Conservation (phyloP, 2,329 filamentous ascomycete genomes). For the Diplodia corticola region DNA sequence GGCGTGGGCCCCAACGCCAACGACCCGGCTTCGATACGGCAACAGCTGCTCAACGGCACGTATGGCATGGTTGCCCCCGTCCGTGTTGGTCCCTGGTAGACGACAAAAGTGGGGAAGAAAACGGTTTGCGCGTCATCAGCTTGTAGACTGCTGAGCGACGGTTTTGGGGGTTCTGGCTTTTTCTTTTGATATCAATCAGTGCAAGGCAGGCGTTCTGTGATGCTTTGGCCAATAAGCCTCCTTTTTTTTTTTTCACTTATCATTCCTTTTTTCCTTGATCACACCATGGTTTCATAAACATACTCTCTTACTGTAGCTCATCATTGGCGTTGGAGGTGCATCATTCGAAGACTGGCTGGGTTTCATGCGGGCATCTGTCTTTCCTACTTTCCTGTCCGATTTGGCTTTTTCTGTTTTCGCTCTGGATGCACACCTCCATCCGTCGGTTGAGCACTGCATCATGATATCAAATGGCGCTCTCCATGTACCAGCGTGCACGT, state of each 20-base stretch:
- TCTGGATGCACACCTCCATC: slow-evolving; percentile 1
- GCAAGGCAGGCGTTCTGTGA: slow-evolving; percentile 12
- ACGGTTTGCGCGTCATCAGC: neutral
- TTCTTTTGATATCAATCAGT: slow-evolving; percentile 14
- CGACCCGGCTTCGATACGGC: slow-evolving; percentile 39
- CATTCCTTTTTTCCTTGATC: neutral
- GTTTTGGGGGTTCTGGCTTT: slow-evolving; percentile 5
- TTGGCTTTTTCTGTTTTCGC: neutral
- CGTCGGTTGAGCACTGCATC: slow-evolving; percentile 17
- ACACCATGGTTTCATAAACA: neutral
- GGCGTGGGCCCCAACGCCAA: slow-evolving; percentile 23
- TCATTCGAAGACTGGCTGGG: slow-evolving; percentile 9
- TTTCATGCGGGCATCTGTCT: slow-evolving; percentile 1
- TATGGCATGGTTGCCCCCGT: slow-evolving; percentile 56
- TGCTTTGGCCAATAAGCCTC: slow-evolving; percentile 1
- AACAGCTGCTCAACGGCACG: slow-evolving; percentile 57
- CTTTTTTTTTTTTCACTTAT: neutral
- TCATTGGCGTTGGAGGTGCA: slow-evolving; percentile 10
- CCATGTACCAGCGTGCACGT: neutral
- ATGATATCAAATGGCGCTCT: slow-evolving; percentile 16
- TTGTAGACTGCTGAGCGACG: neutral
- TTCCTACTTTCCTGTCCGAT: neutral
- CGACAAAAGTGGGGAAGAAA: neutral
- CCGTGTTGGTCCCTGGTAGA: slow-evolving; percentile 58
- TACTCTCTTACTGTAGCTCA: neutral